Evolutionary conservation across 345 rosid species (phyloP).

Genomic region (Euphorbia peplus): DNA sequence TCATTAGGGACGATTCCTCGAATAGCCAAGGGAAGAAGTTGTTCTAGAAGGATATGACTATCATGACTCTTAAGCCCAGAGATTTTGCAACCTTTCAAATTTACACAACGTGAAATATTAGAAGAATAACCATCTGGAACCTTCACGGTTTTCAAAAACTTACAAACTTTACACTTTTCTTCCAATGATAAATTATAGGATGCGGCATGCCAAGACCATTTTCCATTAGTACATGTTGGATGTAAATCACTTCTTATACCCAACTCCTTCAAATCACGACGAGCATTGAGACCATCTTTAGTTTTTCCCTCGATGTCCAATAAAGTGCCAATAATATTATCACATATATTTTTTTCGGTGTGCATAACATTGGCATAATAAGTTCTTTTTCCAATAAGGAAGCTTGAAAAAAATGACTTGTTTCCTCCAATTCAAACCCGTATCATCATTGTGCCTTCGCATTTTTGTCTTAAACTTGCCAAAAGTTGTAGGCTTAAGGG

Average conservation of each 20-base stretch:
- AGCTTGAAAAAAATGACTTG: not conserved
- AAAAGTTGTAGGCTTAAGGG: not conserved
- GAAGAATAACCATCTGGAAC: not conserved
- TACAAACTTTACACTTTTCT: not conserved
- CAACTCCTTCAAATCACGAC: not conserved
- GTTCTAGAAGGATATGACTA: not conserved
- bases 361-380: conserved; percentile 12
- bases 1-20: not conserved
- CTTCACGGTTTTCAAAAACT: not conserved
- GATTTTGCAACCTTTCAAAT: not conserved
- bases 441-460: not conserved
- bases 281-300: not conserved
- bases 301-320: conserved; percentile 4
- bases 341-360: conserved; percentile 15
- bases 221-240: not conserved
- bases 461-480: not conserved
- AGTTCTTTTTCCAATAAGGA: not conserved
- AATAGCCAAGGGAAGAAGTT: not conserved
- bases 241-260: not conserved
- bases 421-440: not conserved
- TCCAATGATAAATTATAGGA: not conserved
- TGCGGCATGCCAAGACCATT: not conserved
- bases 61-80: not conserved
- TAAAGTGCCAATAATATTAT: not conserved
- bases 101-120: not conserved